A percentile compares a stretch with the other conserved stretches of the same genome.
Evolutionary conservation across 805 yeast genomes (phyloP).

Genomic region (Schwanniomyces occidentalis): DNA sequence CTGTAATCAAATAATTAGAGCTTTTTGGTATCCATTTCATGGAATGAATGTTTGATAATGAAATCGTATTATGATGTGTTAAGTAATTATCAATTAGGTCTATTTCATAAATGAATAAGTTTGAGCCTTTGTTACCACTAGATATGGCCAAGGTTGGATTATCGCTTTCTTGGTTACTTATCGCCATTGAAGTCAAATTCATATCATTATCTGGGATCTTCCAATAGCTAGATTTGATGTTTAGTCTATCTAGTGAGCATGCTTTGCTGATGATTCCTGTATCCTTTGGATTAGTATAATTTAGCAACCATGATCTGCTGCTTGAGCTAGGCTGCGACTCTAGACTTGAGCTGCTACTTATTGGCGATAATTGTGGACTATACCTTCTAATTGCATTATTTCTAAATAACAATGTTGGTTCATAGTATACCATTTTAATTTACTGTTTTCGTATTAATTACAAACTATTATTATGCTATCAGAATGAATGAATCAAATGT

Average conservation of each 20-base stretch:
- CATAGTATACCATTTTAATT: conserved; percentile 39
- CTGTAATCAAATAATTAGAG: conserved; percentile 55
- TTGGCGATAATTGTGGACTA: conserved; percentile 21
- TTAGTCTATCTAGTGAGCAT: conserved; percentile 40
- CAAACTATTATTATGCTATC: no score
- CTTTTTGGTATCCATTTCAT: conserved; percentile 51
- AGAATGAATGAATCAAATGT: no score
- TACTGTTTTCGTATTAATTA: no score
- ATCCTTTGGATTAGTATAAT: conserved; percentile 24
- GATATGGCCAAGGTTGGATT: conserved; percentile 53
- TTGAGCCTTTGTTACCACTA: conserved; percentile 45
- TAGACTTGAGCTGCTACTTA: conserved; percentile 9
- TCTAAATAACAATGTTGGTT: conserved; percentile 43
- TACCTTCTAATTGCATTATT: conserved; percentile 39
- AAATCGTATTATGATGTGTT: conserved; percentile 59
- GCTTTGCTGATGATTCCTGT: conserved; percentile 41
- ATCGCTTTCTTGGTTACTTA: conserved; percentile 15
- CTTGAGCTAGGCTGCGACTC: conserved; percentile 4
- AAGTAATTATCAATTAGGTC: conserved; percentile 40
- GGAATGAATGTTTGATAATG: conserved; percentile 55
- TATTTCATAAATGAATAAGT: conserved; percentile 53
- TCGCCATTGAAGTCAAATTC: conserved; percentile 47
- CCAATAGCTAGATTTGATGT: conserved; percentile 47
- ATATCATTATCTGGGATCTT: conserved; percentile 43
- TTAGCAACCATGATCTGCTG: conserved; percentile 29